phyloP scores from a whole-genome alignment of 805 yeast species.

The Blastobotrys muscicola region DNA sequence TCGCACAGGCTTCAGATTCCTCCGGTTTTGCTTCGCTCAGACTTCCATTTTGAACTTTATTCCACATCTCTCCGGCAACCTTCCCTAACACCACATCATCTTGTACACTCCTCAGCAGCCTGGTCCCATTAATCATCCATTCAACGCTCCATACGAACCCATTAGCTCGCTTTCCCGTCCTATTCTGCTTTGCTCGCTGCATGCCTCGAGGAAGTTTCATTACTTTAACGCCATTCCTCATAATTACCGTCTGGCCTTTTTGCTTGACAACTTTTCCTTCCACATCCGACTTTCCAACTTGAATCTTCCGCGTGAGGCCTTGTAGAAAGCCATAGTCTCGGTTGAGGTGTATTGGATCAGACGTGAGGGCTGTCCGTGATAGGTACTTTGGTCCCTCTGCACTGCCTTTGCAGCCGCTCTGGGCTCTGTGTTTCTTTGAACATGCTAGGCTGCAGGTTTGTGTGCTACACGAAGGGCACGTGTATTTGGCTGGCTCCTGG shows the following conservation, averaged over 20 bases:
- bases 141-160: constrained; percentile 74
- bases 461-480: constrained; percentile 68
- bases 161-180: constrained; percentile 45
- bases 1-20: too few relatives aligned
- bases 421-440: constrained; percentile 58
- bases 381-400: constrained; percentile 54
- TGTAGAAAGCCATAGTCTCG: constrained; percentile 75
- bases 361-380: constrained; percentile 37
- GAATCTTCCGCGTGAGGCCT: constrained; percentile 47
- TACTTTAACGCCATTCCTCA: constrained; percentile 57
- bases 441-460: constrained; percentile 66
- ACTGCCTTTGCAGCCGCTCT: constrained; percentile 54
- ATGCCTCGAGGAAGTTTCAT: constrained; percentile 60
- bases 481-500: constrained; percentile 44
- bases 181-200: constrained; percentile 61
- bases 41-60: too few relatives aligned
- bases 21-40: too few relatives aligned
- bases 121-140: constrained; percentile 38
- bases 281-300: constrained; percentile 46
- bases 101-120: too few relatives aligned
- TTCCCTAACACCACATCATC: too few relatives aligned
- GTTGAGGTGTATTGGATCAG: constrained; percentile 42
- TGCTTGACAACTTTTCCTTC: constrained; percentile 6
- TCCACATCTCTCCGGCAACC: too few relatives aligned
- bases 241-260: constrained; percentile 8